A percentile compares a stretch with the other conserved stretches of the same genome.
phyloP scores from a whole-genome alignment of 164 flowering plant species.

The Nelumbo lutea region DNA sequence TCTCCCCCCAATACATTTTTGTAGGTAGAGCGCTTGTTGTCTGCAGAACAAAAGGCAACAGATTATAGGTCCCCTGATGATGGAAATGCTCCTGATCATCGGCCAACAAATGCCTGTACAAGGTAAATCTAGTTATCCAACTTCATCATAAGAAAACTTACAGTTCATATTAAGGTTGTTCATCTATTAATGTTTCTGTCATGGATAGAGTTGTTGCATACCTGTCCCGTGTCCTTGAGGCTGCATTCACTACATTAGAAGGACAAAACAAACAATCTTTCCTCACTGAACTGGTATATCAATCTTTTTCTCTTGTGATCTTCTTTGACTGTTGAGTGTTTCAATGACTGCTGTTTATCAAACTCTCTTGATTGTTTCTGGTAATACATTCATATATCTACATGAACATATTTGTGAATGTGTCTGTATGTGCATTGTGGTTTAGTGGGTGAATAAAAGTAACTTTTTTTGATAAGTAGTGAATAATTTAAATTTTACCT shows the following conservation, averaged over 20 bases:
- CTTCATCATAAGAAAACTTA: background rate
- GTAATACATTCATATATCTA: too few relatives aligned
- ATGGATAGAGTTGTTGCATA: constrained; percentile 84
- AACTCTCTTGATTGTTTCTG: background rate
- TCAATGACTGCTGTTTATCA: background rate
- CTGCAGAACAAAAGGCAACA: constrained; percentile 88
- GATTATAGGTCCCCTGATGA: constrained; percentile 94
- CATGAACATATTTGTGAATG: too few relatives aligned
- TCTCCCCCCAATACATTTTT: constrained; percentile 5
- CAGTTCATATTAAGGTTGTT: background rate
- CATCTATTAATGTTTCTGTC: constrained; percentile 8
- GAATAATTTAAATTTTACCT: too few relatives aligned
- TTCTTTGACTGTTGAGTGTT: background rate
- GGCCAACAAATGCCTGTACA: constrained; percentile 96
- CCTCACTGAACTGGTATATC: constrained; percentile 83
- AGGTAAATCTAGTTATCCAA: constrained; percentile 37
- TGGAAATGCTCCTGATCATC: constrained; percentile 92
- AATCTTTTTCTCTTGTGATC: constrained; percentile 4
- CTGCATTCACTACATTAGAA: constrained; percentile 92
- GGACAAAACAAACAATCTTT: constrained; percentile 97
- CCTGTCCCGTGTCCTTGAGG: constrained; percentile 93
- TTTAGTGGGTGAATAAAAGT: too few relatives aligned
- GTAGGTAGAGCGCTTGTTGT: constrained; percentile 89
- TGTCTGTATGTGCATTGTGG: too few relatives aligned
- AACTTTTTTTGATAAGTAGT: too few relatives aligned